Percentiles rank a stretch among this genome's conserved stretches.
Conservation (phyloP, 2,329 filamentous ascomycete genomes). For the Lasiodiplodia gonubiensis region DNA sequence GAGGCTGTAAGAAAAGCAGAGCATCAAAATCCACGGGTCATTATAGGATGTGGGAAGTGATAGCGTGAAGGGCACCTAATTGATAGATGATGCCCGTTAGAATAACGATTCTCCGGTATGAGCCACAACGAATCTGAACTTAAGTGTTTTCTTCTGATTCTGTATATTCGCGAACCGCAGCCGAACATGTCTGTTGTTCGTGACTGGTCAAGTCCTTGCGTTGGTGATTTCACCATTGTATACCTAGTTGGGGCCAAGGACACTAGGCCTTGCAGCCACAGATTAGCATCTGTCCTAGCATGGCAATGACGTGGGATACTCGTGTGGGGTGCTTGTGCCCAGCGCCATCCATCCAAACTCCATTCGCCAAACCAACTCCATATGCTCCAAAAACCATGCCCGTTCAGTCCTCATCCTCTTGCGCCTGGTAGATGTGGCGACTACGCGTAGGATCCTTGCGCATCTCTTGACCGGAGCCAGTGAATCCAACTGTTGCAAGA, state of each 20-base stretch:
- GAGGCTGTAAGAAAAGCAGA: too few species aligned
- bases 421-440: constrained; percentile 25
- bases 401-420: constrained; percentile 20
- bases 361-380: constrained; percentile 24
- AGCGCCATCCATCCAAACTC: constrained; percentile 10
- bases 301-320: constrained; percentile 18
- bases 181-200: constrained; percentile 3
- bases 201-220: constrained; percentile 2
- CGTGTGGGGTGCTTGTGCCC: constrained; percentile 6
- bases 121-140: constrained; percentile 3
- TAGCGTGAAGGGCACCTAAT: constrained; percentile 6
- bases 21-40: background rate
- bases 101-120: background rate
- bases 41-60: background rate
- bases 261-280: constrained; percentile 24
- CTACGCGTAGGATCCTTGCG: constrained; percentile 82
- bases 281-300: constrained; percentile 25
- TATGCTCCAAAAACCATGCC: background rate
- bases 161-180: constrained; percentile 4
- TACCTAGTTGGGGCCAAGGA: constrained; percentile 19
- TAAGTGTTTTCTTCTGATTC: constrained; percentile 1
- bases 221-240: constrained; percentile 4
- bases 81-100: constrained; percentile 15
- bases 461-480: constrained; percentile 93
- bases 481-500: constrained; percentile 80